A percentile compares a stretch with the other conserved stretches of the same genome.
These are phyloP conservation scores for Malus domestica DNA, from an alignment of 306 rosid species.

Conservation along the genomic window DNA sequence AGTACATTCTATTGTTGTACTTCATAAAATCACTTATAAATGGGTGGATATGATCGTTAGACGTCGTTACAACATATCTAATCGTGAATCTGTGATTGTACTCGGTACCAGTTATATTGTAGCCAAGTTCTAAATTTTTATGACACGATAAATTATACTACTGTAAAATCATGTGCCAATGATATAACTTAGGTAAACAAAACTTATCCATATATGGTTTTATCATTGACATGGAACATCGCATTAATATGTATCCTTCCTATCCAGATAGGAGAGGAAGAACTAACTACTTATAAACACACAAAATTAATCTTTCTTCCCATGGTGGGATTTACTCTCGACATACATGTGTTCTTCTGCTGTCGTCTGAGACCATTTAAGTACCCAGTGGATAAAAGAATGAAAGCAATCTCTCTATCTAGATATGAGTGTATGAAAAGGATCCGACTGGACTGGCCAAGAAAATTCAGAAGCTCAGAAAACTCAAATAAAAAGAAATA, in stretches of 20 bases:
- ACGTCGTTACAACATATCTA: not conserved
- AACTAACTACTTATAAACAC: no score
- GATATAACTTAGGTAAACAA: no score
- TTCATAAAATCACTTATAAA: not conserved
- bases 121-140: not conserved
- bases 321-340: no score
- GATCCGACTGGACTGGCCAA: constrained; percentile 11
- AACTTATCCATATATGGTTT: no score
- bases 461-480: constrained; percentile 21
- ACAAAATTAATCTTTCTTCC: no score
- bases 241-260: no score
- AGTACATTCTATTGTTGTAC: no score
- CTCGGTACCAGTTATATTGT: not conserved
- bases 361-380: not conserved
- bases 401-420: constrained; percentile 5
- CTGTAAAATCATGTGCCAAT: not conserved
- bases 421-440: constrained; percentile 13
- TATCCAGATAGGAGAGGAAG: no score
- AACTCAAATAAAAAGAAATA: not conserved
- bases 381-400: not conserved
- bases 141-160: no score
- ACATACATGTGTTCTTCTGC: no score
- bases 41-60: no score
- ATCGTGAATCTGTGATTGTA: not conserved
- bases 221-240: not conserved